A percentile compares a stretch with the other conserved stretches of the same genome.
phyloP scores from a whole-genome alignment of 176 grass and related monocot species.

The Aegilops umbellulata region DNA sequence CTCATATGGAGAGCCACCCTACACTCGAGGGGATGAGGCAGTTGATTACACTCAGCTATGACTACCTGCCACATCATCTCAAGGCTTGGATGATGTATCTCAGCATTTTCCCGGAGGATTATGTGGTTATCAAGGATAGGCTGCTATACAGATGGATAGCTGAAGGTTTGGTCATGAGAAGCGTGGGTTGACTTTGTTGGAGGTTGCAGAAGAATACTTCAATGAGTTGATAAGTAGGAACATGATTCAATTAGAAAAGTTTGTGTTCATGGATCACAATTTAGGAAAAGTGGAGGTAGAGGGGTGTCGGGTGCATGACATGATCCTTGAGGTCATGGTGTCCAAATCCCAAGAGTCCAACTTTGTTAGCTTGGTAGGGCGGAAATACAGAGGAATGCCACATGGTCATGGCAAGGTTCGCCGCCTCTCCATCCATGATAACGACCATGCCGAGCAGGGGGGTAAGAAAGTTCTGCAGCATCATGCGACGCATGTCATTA shows the following conservation, averaged over 20 bases:
- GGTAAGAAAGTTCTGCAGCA: no score
- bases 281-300: background rate
- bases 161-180: background rate
- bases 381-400: background rate
- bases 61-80: no score
- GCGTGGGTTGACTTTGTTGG: background rate
- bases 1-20: background rate
- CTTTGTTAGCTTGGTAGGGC: background rate
- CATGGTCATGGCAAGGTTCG: background rate
- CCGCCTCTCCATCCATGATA: background rate
- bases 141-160: background rate
- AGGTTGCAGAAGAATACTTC: background rate
- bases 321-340: background rate
- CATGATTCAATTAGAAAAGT: background rate
- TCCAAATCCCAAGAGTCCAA: background rate
- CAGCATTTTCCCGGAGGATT: background rate
- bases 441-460: rapidly evolving
- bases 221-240: background rate
- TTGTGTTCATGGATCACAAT: no score
- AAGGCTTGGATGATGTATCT: background rate
- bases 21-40: no score
- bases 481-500: no score
- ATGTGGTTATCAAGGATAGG: no score
- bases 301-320: background rate
- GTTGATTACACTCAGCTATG: no score